Conservation (phyloP, 805 yeast genomes). For the Metschnikowia bowlesiae region DNA sequence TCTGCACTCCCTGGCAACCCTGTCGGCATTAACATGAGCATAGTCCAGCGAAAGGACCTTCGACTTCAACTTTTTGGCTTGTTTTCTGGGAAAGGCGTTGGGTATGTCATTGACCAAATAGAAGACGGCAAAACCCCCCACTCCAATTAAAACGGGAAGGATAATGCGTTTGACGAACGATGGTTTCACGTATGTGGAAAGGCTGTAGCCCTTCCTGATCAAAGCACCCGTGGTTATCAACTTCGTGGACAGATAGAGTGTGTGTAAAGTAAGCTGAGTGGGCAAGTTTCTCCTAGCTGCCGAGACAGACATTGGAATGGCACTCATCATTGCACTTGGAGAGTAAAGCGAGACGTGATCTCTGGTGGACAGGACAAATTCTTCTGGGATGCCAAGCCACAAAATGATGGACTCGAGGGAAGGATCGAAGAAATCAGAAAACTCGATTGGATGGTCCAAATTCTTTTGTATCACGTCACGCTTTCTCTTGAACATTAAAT, state of each 20-base stretch:
- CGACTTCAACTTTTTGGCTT: slow-evolving; percentile 63
- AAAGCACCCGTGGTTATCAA: slow-evolving; percentile 40
- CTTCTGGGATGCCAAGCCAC: slow-evolving; percentile 39
- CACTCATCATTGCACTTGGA: slow-evolving; percentile 28
- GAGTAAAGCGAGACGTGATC: slow-evolving; percentile 29
- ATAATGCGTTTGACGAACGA: slow-evolving; percentile 44
- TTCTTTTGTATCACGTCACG: slow-evolving; percentile 58
- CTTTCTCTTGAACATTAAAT: slow-evolving; percentile 77
- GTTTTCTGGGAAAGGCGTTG: slow-evolving; percentile 78
- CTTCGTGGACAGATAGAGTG: slow-evolving; percentile 37
- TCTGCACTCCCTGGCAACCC: slow-evolving; percentile 79
- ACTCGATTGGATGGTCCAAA: slow-evolving; percentile 54
- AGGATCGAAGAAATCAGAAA: slow-evolving; percentile 79
- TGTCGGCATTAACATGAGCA: slow-evolving; percentile 67
- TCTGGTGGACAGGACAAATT: slow-evolving; percentile 23
- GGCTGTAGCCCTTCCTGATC: slow-evolving; percentile 34
- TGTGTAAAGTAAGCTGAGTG: slow-evolving; percentile 37
- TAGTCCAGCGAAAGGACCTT: slow-evolving; percentile 70
- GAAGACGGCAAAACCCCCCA: slow-evolving; percentile 49
- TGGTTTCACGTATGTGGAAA: slow-evolving; percentile 33
- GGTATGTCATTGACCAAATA: slow-evolving; percentile 80
- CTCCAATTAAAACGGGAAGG: slow-evolving; percentile 49
- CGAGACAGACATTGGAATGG: slow-evolving; percentile 27
- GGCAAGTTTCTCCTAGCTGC: slow-evolving; percentile 31
- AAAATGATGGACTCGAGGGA: slow-evolving; percentile 54